Base-by-base conservation (phyloP, 345 rosid genomes). In the Combretum micranthum region DNA sequence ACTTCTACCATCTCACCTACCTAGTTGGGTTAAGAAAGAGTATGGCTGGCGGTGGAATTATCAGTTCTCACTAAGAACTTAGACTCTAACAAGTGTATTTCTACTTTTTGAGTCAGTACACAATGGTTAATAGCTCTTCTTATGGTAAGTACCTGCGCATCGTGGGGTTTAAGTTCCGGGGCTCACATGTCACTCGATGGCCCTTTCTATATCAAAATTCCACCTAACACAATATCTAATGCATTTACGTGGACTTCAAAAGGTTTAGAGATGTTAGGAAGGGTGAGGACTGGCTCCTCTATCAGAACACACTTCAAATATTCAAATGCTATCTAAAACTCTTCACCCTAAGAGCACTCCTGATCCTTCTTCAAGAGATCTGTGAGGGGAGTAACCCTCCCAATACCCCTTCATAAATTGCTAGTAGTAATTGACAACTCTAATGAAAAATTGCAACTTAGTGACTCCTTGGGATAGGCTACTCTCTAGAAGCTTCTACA, bases 151-250 rank as follows among this genome's bases (percentile, higher is more conserved):
- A 48, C 20, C 13, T 48, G 12, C 10, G 18, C 51, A 14, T 15
- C 13, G 17, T 48, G 12, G 12, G 11, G 5, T 48, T 48, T 20
- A 17, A 9, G 17, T 48, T 48, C 4, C 25, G 15, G 20, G 26
- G 9, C n/a, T 52, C 25, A 11, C 6, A 51, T n/a, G 64, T 55
- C 6, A 55, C 18, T 12, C 16, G 67, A 26, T 63, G 60, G 4
- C 42, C 55, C 2, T 55, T 15, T 23, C n/a, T 64, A 42, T 1
- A 12, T 8, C 20, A 64, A 39, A 3, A 64, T 21, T 1, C 55
- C 55, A 12, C 61, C 48, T 2, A 55, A 1, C 1, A 37, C 61
- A 7, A 37, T 2, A 8, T 18, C 46, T 3, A 22, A 47, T 5
- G 46, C 55, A 39, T 64, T 61, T 2, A 55, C 47, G 10, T 55